Conservation (phyloP, 768 basidiomycete species). For the Boletus eberwhitei region DNA sequence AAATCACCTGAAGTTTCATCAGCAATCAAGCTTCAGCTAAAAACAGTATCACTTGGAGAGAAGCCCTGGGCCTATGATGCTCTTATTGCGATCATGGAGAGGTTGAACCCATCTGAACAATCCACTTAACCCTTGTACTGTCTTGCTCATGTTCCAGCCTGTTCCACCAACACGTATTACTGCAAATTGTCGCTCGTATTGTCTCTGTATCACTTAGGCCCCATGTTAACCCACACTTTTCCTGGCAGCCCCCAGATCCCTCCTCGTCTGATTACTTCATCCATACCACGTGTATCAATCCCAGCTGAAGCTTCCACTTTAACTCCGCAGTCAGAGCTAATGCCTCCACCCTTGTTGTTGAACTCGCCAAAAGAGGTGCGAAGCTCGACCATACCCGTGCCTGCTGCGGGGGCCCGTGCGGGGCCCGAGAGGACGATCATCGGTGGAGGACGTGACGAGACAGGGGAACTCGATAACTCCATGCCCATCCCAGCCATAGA, state of each 20-base stretch:
- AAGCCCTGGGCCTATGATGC: slow-evolving; percentile 25
- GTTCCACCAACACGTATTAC: background rate
- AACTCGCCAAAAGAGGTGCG: slow-evolving; percentile 57
- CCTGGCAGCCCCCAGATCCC: slow-evolving; percentile 69
- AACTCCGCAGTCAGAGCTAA: slow-evolving; percentile 21
- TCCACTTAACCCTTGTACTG: background rate
- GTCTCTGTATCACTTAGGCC: slow-evolving; percentile 10
- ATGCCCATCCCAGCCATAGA: slow-evolving; percentile 31
- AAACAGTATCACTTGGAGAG: slow-evolving; percentile 20
- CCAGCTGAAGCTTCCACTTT: slow-evolving; percentile 34
- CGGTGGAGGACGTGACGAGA: slow-evolving; percentile 40
- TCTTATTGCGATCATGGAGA: slow-evolving; percentile 26
- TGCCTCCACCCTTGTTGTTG: slow-evolving; percentile 8
- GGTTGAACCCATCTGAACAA: slow-evolving; percentile 11
- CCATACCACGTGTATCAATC: slow-evolving; percentile 51
- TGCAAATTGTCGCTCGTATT: background rate
- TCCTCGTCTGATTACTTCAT: slow-evolving; percentile 70
- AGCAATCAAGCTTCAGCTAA: slow-evolving; percentile 24
- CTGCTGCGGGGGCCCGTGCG: slow-evolving; percentile 59
- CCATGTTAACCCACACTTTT: slow-evolving; percentile 46
- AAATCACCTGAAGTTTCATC: slow-evolving; percentile 20
- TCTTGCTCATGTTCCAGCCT: background rate
- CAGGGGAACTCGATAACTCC: slow-evolving; percentile 31
- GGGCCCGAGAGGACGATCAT: slow-evolving; percentile 66
- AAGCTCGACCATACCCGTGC: slow-evolving; percentile 63